Evolutionary conservation across 306 rosid species (phyloP).

Genomic region (Bauhinia variegata): DNA sequence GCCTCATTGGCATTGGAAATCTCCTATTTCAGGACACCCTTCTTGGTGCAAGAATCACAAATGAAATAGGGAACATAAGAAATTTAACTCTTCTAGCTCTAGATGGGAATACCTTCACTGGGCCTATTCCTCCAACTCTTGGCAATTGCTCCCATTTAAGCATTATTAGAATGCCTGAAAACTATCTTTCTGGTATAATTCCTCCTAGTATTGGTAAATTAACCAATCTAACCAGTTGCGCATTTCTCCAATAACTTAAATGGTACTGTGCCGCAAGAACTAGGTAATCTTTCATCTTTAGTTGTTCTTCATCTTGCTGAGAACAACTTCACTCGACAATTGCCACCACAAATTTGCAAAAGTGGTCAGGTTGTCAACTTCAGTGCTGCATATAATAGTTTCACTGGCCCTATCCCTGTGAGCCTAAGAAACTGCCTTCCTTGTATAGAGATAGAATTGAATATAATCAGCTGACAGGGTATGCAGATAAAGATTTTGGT

Average conservation of each 20-base stretch:
- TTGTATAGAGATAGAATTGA: conserved; percentile 56
- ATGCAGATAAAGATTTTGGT: conserved; percentile 53
- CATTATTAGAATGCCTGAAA: conserved; percentile 40
- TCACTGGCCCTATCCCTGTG: conserved; percentile 55
- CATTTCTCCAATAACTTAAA: conserved; percentile 39
- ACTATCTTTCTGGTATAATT: conserved; percentile 50
- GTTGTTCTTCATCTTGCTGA: conserved; percentile 52
- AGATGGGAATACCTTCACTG: conserved; percentile 43
- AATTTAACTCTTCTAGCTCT: conserved; percentile 47
- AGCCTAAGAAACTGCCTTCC: conserved; percentile 50
- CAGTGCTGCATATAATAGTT: conserved; percentile 48
- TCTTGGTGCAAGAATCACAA: conserved; percentile 48
- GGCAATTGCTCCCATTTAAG: conserved; percentile 53
- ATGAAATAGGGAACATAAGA: conserved; percentile 60
- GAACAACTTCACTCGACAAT: conserved; percentile 55
- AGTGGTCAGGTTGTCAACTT: conserved; percentile 55
- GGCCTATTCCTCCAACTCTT: conserved; percentile 54
- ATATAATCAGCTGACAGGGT: conserved; percentile 47
- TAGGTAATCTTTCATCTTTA: conserved; percentile 59
- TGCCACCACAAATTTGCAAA: conserved; percentile 59
- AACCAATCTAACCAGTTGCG: conserved; percentile 45
- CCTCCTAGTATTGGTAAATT: conserved; percentile 48
- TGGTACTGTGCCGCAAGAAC: conserved; percentile 49
- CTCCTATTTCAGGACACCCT: conserved; percentile 49
- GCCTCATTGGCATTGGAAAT: conserved; percentile 45